Evolutionary conservation across 805 yeast genomes (phyloP), one percentile per base, ranked within the genome.

Genomic region (Candida oleophila): DNA sequence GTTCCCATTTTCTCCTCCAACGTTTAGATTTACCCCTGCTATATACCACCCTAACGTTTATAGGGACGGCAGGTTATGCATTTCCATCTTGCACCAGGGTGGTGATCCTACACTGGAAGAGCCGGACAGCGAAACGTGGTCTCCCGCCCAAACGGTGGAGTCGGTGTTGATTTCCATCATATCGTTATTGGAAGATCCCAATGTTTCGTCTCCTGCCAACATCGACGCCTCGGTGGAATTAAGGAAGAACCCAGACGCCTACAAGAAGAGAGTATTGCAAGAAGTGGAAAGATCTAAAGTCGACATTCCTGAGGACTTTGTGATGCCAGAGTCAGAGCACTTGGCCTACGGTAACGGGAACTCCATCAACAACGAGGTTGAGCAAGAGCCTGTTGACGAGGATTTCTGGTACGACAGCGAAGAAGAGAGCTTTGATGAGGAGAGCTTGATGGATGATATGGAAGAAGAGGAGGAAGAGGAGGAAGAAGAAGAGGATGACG

Each of bases 1-100:
- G 65, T 92, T 85, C 69, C 99, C 98, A 3, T 92, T 81, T 62
- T 74, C 88, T 19, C 99, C 99, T 22, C 99, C 98, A 38, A 81
- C 86, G 33, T 92, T 90, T 71, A 76, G 95, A 56, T 92, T 92
- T 74, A 85, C 92, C 5, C 96, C 97, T 12, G 85, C 96, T 38
- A 88, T 92, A 55, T 91, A 83, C 69, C 98, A 92, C 61, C 98
- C 98, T 21, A 92, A 92, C 64, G 96, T 92, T 46, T 92, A 92
- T 69, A 80, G 89, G 50, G 97, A 91, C 66, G 98, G 98, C 15
- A 73, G 95, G 55, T 76, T 94, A 41, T 92, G 98, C 74, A 90
- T 91, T 50, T 89, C 96, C 44, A 92, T 92, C 52, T 74, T 92
- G 50, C 98, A 92, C 66, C 88, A 85, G 54, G 87, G 92, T 15